These are phyloP conservation scores for Starmerella ratchasimensis DNA, from an alignment of 805 yeast genomes.

Conservation along the genomic window DNA sequence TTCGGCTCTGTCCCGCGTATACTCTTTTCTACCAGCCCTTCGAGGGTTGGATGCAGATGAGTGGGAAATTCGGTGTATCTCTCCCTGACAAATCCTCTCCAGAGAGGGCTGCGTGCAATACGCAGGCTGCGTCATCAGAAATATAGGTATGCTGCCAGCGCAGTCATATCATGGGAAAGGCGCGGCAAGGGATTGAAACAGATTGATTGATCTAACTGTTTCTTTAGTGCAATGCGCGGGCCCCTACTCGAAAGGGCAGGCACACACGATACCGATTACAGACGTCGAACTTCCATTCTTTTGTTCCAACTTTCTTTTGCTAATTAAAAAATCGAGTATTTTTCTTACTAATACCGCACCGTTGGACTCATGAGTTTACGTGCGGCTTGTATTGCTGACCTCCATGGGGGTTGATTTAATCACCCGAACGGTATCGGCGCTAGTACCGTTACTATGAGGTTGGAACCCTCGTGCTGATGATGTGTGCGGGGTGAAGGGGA, in stretches of 20 bases:
- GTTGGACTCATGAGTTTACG: too few relatives aligned
- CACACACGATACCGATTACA: constrained; percentile 25
- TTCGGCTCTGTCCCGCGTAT: constrained; percentile 18
- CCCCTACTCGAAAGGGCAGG: too few relatives aligned
- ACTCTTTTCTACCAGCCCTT: constrained; percentile 19
- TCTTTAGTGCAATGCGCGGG: constrained; percentile 25
- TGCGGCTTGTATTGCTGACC: too few relatives aligned
- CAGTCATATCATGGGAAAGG: constrained; percentile 21
- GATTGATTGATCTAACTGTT: constrained; percentile 1
- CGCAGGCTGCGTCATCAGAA: constrained; percentile 25
- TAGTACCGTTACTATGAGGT: too few relatives aligned
- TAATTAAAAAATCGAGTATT: background rate
- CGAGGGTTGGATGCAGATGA: constrained; percentile 16
- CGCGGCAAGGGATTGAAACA: constrained; percentile 22
- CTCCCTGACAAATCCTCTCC: constrained; percentile 17
- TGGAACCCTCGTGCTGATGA: too few relatives aligned
- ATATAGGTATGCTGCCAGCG: constrained; percentile 12
- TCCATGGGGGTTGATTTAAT: too few relatives aligned
- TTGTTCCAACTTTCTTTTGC: constrained; percentile 1
- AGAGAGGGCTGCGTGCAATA: constrained; percentile 24
- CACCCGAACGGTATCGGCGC: too few relatives aligned
- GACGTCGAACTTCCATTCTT: constrained; percentile 17
- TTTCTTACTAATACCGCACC: too few relatives aligned
- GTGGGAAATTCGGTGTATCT: constrained; percentile 26
- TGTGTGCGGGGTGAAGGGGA: too few relatives aligned